These are phyloP conservation scores for Ganoderma sp. DNA, from an alignment of 1,284 basidiomycete species.

Conservation along the genomic window DNA sequence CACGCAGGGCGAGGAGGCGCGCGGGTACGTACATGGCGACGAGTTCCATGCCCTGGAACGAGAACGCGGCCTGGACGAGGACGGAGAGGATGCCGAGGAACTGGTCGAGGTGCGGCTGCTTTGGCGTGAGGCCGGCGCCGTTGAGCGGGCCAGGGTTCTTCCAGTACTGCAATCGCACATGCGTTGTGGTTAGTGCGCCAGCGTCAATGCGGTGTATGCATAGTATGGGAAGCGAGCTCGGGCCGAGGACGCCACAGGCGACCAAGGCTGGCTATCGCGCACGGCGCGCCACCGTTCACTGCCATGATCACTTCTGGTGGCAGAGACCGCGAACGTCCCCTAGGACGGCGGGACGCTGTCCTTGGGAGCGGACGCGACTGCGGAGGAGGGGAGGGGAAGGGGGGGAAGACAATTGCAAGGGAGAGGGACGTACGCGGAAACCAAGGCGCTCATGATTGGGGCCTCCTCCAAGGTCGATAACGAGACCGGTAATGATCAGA, in stretches of 20 bases:
- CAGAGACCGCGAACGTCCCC: not conserved
- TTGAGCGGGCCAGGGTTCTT: conserved; percentile 68
- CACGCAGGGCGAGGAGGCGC: too few species aligned
- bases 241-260: not conserved
- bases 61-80: conserved; percentile 82
- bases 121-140: conserved; percentile 52
- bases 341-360: too few species aligned
- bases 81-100: conserved; percentile 76
- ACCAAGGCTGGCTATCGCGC: not conserved
- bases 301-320: not conserved
- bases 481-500: conserved; percentile 66
- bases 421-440: conserved; percentile 53
- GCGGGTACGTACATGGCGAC: conserved; percentile 68
- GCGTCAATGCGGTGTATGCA: not conserved
- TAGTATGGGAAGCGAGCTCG: not conserved
- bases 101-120: conserved; percentile 52
- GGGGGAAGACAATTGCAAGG: not conserved
- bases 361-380: too few species aligned
- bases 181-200: not conserved
- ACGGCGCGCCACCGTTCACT: not conserved
- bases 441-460: conserved; percentile 63
- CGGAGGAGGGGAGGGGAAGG: not conserved
- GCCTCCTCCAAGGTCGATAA: conserved; percentile 76
- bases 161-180: conserved; percentile 63
- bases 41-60: conserved; percentile 84